Evolutionary conservation across 2,329 filamentous ascomycete genomes (phyloP), one percentile per base, ranked within the genome.

Genomic region (Colletotrichum truncatum): DNA sequence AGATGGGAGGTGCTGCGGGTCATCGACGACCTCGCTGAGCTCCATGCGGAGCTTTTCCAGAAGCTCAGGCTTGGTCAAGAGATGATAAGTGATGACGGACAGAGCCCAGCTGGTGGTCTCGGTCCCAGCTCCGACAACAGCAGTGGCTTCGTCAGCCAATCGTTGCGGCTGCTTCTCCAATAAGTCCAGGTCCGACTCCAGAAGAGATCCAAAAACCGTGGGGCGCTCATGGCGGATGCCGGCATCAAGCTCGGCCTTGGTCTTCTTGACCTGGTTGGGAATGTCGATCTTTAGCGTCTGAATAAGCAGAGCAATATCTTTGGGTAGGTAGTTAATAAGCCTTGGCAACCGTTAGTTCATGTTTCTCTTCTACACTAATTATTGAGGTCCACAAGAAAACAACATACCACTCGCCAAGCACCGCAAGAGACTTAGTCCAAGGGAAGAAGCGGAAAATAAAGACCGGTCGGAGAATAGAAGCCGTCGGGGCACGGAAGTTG

Each of bases 51-150:
- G 67, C 14, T 65, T 72, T 2, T 59, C 57, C 6, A 78, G 72
- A 1, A 72, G 69, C 21, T 71, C 61, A 1, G 78, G 78, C 38
- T 79, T 70, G 26, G 69, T 70, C 7, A 80, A 71, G 1, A 80
- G 70, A 52, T 76, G 70, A 48, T 75, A 80, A 0, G 76, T 78
- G 34, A 79, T 77, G 36, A 76, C 72, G 1, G 72, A 70, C 2
- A 80, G 58, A 0, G 75, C 67, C 65, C 73, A 74, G 53, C 68
- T 70, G 11, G 72, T 73, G 7, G 74, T 75, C 32, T 67, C 59
- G 36, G 61, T 68, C 4, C 68, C 63, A 30, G 68, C 68, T 11
- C 66, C 61, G 7, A 70, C 49, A 4, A 69, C 53, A 25, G 67
- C 64, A 1, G 45, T 39, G 23, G 67, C 68, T 36, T 69, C 68